Base-by-base conservation (phyloP, 495 filamentous ascomycete genomes). In the Penicillium maclennaniae region DNA sequence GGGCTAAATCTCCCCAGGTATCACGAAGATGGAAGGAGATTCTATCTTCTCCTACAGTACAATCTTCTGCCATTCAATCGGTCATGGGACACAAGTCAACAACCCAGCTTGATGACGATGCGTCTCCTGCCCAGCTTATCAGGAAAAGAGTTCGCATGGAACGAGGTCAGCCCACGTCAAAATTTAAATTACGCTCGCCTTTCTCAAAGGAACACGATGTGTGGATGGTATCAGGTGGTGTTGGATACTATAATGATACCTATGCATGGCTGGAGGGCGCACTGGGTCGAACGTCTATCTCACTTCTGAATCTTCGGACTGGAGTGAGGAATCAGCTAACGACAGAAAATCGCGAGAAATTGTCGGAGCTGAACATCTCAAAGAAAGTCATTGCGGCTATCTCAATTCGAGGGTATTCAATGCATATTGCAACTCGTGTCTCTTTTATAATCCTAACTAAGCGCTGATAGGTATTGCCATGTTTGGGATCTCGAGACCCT, bases 11-110 rank as follows among this genome's bases (percentile, higher is more conserved):
- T 51, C 23, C 17, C 20, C 23, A 70, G 66, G 66, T 75, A 26
- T 73, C 67, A 3, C 66, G 54, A 57, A 53, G 45, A 53, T 75
- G 71, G 71, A 27, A 61, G 9, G 17, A 54, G 19, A 21, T 69
- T 6, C 53, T 74, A 8, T 67, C 67, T n/a, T 70, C 65, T 0
- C 43, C 52, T 4, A 7, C 45, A 8, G 48, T 63, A 45, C 58
- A 59, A 20, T 27, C 40, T 26, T 38, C 55, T 8, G 50, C 60
- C 7, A 47, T 59, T 15, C 46, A 37, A 45, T 47, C 51, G 51
- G 48, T 14, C 42, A 28, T 44, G 59, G 62, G 43, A 40, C 38
- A n/a, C 39, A 56, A 45, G 54, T 15, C 36, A 23, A 23, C 15
- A 51, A 34, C 49, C 5, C 17, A 36, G 41, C 16, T 43, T 25